phyloP scores from a whole-genome alignment of 2,329 filamentous ascomycete genomes.

The Sarocladium kiliense region DNA sequence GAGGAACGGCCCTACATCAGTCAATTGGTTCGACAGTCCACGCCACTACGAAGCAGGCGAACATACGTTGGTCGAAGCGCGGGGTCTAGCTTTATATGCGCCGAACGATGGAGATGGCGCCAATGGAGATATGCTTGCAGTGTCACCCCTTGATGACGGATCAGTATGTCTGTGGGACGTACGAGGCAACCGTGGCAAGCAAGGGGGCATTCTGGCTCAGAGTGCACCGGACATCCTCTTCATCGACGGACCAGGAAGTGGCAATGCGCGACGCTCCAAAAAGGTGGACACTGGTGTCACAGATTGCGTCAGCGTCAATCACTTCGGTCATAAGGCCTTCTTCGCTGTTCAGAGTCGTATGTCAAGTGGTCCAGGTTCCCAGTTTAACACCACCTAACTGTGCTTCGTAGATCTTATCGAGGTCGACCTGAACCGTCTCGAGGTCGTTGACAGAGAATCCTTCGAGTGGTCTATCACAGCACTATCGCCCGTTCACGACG shows the following conservation, averaged over 20 bases:
- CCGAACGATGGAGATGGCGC: conserved; percentile 45
- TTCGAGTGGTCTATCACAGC: conserved; percentile 83
- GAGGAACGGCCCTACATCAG: conserved; percentile 65
- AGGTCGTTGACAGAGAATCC: conserved; percentile 60
- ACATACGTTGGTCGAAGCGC: conserved; percentile 56
- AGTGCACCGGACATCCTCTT: conserved; percentile 66
- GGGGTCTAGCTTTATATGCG: conserved; percentile 65
- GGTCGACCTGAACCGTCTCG: conserved; percentile 71
- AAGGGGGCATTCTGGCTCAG: conserved; percentile 59
- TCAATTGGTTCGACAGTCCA: conserved; percentile 73
- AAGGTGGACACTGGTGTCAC: conserved; percentile 69
- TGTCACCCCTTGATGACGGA: conserved; percentile 80
- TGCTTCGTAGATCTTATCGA: conserved; percentile 57
- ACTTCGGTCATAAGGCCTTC: conserved; percentile 61
- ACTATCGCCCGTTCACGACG: conserved; percentile 63
- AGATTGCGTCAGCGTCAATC: conserved; percentile 80
- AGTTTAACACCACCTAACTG: not conserved
- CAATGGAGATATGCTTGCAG: conserved; percentile 45
- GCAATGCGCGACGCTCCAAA: conserved; percentile 46
- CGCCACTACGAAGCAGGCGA: conserved; percentile 33
- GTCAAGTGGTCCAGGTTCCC: conserved; percentile 20
- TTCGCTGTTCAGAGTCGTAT: conserved; percentile 71
- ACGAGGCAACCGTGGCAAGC: conserved; percentile 45
- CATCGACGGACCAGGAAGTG: conserved; percentile 40
- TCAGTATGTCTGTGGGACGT: conserved; percentile 85